Evolutionary conservation across 805 yeast genomes (phyloP).

Genomic region (Pichia paraexigua): DNA sequence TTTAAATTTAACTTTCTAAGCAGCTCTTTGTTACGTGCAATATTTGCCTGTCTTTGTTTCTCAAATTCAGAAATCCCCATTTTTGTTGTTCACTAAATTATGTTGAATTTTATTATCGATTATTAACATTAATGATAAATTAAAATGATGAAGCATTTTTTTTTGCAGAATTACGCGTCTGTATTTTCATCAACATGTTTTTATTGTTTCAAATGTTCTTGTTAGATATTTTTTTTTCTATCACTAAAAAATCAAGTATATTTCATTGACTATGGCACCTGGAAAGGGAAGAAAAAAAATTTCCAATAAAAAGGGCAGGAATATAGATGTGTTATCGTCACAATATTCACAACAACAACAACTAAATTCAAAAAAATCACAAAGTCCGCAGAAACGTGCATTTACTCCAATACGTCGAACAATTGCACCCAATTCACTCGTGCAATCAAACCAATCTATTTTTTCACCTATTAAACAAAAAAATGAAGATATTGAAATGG

Average conservation of each 20-base stretch:
- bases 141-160: no score
- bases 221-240: no score
- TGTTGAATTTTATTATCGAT: no score
- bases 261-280: conserved; percentile 11
- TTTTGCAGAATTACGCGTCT: not conserved
- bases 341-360: conserved; percentile 7
- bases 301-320: conserved; percentile 6
- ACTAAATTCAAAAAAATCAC: no score
- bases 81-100: not conserved
- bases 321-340: conserved; percentile 6
- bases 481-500: not conserved
- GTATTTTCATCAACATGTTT: not conserved
- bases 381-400: not conserved
- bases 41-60: conserved; percentile 64
- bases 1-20: conserved; percentile 64
- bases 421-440: conserved; percentile 6
- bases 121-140: not conserved
- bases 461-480: conserved; percentile 10
- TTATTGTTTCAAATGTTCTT: not conserved
- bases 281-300: conserved; percentile 5
- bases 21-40: conserved; percentile 73
- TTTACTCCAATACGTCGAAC: conserved; percentile 4
- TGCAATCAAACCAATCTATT: conserved; percentile 8
- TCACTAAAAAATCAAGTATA: not conserved
- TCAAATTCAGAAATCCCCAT: conserved; percentile 56